phyloP scores from a whole-genome alignment of 163 green algal genomes.

The Prototheca wickerhamii region DNA sequence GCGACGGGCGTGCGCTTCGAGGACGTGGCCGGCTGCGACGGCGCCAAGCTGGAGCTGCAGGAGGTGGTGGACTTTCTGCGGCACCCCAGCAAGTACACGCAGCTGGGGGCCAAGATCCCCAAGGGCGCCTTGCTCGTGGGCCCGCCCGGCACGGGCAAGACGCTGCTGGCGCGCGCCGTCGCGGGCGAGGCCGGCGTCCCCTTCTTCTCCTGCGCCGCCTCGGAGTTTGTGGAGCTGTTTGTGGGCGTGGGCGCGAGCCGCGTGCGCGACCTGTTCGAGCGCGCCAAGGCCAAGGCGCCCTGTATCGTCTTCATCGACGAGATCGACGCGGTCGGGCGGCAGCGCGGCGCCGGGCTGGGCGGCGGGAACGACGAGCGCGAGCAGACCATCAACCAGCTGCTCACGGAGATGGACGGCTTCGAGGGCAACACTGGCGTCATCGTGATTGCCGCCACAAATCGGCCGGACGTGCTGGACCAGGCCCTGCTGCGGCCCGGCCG shows the following conservation, averaged over 20 bases:
- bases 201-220: slow-evolving; percentile 96
- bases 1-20: slow-evolving; percentile 88
- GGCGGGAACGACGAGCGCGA: slow-evolving; percentile 96
- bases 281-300: slow-evolving; percentile 84
- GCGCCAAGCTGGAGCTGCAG: slow-evolving; percentile 82
- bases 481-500: slow-evolving; percentile 92
- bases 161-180: slow-evolving; percentile 93
- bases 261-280: slow-evolving; percentile 96
- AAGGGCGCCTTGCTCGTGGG: slow-evolving; percentile 90
- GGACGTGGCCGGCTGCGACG: slow-evolving; percentile 75
- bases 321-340: slow-evolving; percentile 94
- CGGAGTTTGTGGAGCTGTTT: slow-evolving; percentile 99
- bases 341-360: slow-evolving; percentile 84
- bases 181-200: slow-evolving; percentile 91
- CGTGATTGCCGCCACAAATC: slow-evolving; percentile 60
- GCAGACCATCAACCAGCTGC: slow-evolving; percentile 99
- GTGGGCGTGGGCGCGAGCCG: slow-evolving; percentile 92
- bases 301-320: slow-evolving; percentile 99
- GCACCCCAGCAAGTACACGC: slow-evolving; percentile 95
- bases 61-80: slow-evolving; percentile 94
- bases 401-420: slow-evolving; percentile 98
- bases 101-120: slow-evolving; percentile 89
- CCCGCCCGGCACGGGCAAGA: slow-evolving; percentile 87
- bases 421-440: slow-evolving; percentile 88
- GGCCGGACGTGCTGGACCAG: slow-evolving; percentile 90